These are phyloP conservation scores for Diplosphaera chodatii DNA, from an alignment of 139 green algal genomes.

Conservation along the genomic window DNA sequence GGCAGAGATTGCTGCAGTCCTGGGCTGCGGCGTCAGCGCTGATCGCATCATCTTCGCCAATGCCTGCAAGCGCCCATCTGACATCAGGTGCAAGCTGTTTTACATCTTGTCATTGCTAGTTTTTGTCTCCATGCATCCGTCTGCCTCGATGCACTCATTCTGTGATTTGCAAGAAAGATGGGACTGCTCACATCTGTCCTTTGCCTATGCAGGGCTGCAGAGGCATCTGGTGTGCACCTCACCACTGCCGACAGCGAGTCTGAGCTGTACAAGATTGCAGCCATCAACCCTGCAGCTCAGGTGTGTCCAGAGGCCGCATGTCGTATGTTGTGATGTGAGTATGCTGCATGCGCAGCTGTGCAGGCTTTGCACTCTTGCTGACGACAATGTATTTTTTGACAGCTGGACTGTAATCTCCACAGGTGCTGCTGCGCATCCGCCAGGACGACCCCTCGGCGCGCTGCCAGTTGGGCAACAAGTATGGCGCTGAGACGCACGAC, in stretches of 20 bases:
- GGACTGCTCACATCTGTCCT: too few species aligned
- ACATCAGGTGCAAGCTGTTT: conserved; percentile 57
- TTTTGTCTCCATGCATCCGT: too few species aligned
- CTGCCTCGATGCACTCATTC: too few species aligned
- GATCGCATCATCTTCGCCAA: conserved; percentile 90
- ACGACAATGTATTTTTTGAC: too few species aligned
- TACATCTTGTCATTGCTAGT: too few species aligned
- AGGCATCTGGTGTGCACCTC: background rate
- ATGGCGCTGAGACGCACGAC: conserved; percentile 70
- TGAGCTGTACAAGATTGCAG: conserved; percentile 82
- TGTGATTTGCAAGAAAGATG: too few species aligned
- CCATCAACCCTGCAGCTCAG: conserved; percentile 16
- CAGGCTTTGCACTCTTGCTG: too few species aligned
- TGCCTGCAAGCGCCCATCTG: conserved; percentile 82
- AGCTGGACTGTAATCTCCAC: conserved; percentile 57
- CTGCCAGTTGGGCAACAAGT: conserved; percentile 71
- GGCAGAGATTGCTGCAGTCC: conserved; percentile 63
- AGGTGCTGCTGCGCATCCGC: conserved; percentile 81
- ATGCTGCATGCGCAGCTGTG: too few species aligned
- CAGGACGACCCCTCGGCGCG: conserved; percentile 60
- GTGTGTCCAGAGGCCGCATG: too few species aligned
- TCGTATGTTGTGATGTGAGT: conserved; percentile 1
- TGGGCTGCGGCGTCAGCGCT: conserved; percentile 66
- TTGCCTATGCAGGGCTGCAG: background rate
- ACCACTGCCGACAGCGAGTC: conserved; percentile 85